Evolutionary conservation across 2,329 filamentous ascomycete genomes (phyloP).

Genomic region (Fusarium sp.): DNA sequence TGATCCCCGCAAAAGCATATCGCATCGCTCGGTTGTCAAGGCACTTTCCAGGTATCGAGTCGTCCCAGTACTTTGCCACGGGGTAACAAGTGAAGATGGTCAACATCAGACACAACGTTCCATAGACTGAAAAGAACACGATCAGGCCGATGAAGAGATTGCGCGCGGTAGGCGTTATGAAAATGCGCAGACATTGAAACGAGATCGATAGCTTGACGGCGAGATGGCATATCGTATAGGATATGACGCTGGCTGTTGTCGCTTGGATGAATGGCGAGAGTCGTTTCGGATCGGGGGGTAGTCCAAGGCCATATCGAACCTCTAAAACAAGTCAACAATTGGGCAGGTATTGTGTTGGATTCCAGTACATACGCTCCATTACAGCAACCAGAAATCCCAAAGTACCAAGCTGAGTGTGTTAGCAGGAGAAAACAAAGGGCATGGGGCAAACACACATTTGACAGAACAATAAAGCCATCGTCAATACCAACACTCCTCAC

Average conservation of each 20-base stretch:
- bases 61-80: constrained; percentile 9
- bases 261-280: constrained; percentile 1
- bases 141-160: neutral
- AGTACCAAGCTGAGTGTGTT: neutral
- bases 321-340: neutral
- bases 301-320: neutral
- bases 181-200: constrained; percentile 1
- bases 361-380: neutral
- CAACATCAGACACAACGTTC: neutral
- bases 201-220: neutral
- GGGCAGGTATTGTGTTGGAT: neutral
- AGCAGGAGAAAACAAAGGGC: neutral
- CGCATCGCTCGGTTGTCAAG: constrained; percentile 4
- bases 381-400: constrained; percentile 3
- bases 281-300: neutral
- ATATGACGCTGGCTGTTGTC: neutral
- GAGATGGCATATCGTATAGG: constrained; percentile 4
- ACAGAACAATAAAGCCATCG: neutral
- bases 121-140: neutral
- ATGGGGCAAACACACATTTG: neutral
- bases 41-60: neutral
- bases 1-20: constrained; percentile 7
- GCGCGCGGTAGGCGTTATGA: neutral
- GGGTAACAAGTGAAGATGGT: constrained; percentile 9
- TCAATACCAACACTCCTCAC: neutral